Conservation (phyloP, 306 rosid species). For the Fagus sylvatica region DNA sequence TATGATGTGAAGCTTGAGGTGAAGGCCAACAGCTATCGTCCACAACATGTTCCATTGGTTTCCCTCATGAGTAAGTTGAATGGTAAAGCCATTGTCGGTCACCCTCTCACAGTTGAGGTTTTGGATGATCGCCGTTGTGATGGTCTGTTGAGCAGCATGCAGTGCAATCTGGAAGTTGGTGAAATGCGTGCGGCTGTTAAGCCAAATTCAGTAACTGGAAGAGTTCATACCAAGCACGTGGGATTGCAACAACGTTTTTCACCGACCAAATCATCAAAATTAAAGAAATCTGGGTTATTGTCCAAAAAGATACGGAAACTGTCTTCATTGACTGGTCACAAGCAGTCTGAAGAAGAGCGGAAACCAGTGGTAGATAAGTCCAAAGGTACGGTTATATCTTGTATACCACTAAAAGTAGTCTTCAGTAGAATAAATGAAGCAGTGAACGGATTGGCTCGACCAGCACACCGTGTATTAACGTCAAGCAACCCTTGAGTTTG, state of each 20-base stretch:
- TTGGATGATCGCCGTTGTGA: constrained; percentile 64
- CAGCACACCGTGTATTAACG: constrained; percentile 42
- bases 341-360: constrained; percentile 58
- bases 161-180: constrained; percentile 34
- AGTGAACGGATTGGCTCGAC: constrained; percentile 65
- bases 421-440: constrained; percentile 92
- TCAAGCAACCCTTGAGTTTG: constrained; percentile 43
- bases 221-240: constrained; percentile 44
- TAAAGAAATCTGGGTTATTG: constrained; percentile 64
- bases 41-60: constrained; percentile 89
- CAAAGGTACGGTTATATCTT: constrained; percentile 72
- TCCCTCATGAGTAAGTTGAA: constrained; percentile 86
- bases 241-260: constrained; percentile 25
- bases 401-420: constrained; percentile 80
- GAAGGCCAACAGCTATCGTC: constrained; percentile 64
- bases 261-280: constrained; percentile 47
- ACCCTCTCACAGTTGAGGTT: constrained; percentile 75
- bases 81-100: constrained; percentile 89
- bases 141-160: constrained; percentile 35
- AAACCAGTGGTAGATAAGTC: constrained; percentile 58
- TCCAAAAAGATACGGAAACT: constrained; percentile 77
- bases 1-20: constrained; percentile 72
- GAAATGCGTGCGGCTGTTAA: constrained; percentile 26
- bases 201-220: constrained; percentile 32
- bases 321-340: constrained; percentile 73